These are phyloP conservation scores for Phlebopus sp. DNA, from an alignment of 1,284 basidiomycete genomes.

Conservation along the genomic window DNA sequence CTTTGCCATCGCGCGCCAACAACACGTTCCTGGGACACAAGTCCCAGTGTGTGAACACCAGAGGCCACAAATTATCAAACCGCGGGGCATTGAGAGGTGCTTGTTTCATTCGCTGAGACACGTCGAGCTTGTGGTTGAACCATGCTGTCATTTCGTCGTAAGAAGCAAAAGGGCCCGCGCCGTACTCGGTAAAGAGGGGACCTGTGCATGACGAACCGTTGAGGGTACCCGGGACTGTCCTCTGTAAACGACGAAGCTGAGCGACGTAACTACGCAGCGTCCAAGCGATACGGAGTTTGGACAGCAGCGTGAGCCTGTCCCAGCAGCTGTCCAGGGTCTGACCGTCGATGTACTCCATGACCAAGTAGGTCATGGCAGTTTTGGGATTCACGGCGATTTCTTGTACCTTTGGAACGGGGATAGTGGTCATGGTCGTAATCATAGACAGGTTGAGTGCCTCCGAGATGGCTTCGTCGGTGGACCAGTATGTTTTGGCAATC, in stretches of 20 bases:
- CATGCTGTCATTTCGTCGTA: constrained; percentile 24
- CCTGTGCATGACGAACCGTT: background rate
- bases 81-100: background rate
- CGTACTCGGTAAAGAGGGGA: constrained; percentile 9
- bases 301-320: background rate
- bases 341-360: constrained; percentile 10
- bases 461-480: background rate
- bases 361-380: background rate
- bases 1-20: constrained; percentile 12
- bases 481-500: background rate
- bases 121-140: constrained; percentile 16
- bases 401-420: background rate
- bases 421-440: background rate
- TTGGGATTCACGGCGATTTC: background rate
- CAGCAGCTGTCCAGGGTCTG: constrained; percentile 1
- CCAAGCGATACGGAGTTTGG: constrained; percentile 2
- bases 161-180: constrained; percentile 25
- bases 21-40: constrained; percentile 21
- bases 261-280: constrained; percentile 17
- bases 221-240: background rate
- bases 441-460: background rate
- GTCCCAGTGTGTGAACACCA: constrained; percentile 25
- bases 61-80: constrained; percentile 1
- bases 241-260: constrained; percentile 15
- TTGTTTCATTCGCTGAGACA: background rate